A percentile compares a stretch with the other conserved stretches of the same genome.
Conservation (phyloP, 1,284 basidiomycete species). For the Microbotryum violaceum region DNA sequence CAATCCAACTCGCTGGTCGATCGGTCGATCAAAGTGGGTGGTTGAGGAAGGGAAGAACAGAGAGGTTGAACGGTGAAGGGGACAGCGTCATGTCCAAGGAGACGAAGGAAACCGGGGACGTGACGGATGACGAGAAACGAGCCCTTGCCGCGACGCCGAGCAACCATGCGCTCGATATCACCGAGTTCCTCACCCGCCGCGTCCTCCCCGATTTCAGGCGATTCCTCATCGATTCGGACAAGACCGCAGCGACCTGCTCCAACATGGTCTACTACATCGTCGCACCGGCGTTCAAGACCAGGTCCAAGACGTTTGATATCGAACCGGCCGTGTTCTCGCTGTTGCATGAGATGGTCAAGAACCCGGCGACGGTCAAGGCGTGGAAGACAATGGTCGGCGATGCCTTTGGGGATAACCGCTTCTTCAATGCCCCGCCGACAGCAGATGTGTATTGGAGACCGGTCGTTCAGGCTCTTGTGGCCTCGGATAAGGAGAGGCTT, state of each 20-base stretch:
- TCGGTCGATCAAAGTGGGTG: constrained; percentile 69
- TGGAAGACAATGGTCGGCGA: constrained; percentile 79
- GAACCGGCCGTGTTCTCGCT: constrained; percentile 55
- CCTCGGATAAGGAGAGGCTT: constrained; percentile 78
- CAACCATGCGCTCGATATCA: constrained; percentile 47
- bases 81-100: constrained; percentile 21
- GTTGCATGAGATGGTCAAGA: constrained; percentile 66
- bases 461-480: constrained; percentile 71
- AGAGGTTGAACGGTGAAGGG: constrained; percentile 39
- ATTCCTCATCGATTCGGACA: constrained; percentile 79
- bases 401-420: constrained; percentile 70
- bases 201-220: constrained; percentile 70
- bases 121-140: constrained; percentile 16
- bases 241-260: constrained; percentile 63
- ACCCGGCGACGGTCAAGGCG: constrained; percentile 69
- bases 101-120: constrained; percentile 9
- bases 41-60: constrained; percentile 61
- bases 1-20: constrained; percentile 63
- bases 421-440: constrained; percentile 66
- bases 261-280: constrained; percentile 82
- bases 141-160: neutral
- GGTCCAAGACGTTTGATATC: constrained; percentile 48
- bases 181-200: constrained; percentile 60
- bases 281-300: constrained; percentile 66
- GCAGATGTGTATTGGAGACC: constrained; percentile 63